Base-by-base conservation (phyloP, 225 moss, liverwort and hornwort genomes). In the Physcomitrellopsis africana region DNA sequence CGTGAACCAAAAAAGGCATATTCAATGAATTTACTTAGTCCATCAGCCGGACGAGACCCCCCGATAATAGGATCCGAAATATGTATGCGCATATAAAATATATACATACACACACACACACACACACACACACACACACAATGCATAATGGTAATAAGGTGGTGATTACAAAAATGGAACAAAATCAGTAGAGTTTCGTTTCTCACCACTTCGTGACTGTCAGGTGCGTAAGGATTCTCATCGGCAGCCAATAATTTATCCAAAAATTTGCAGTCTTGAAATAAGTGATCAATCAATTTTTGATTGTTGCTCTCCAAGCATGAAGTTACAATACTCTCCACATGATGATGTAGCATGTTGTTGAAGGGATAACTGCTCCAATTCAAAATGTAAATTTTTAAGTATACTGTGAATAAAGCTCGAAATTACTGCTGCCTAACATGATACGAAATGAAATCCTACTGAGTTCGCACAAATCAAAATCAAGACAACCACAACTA, bases 331-430 rank as follows among this genome's bases (percentile, higher is more conserved):
- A 93, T 90, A 71, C 89, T 99, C 78, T 99, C 99, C 76, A 99
- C 95, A 70, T 95, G 95, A 88, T 99, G 99, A 67, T 99, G 95
- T 72, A 99, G 84, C 99, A 99, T 99, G 52, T 99, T 99, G 89
- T 99, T 99, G 85, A 99, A 99, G 10, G 93, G 91, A 77, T 95
- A 99, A 79, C 99, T 99, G 92, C 69, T 67, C 62, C 72, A 73
- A 19, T 49, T 47, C 56, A 23, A 24, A 42, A 37, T 42, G 54
- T 15, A 60, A 51, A 55, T 3, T 15, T 32, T 3, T 53, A 6
- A 23, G 23, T 37, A 37, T n/a, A 11, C 19, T 1, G 7, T 1
- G 23, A 37, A 16, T 27, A n/a, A 37, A 26, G 1, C 11, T 51
- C 71, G 11, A 18, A 0, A 43, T 3, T 19, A 51, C 8, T 17